Conservation (phyloP, 805 yeast species). For the Komagataella ulmi region DNA sequence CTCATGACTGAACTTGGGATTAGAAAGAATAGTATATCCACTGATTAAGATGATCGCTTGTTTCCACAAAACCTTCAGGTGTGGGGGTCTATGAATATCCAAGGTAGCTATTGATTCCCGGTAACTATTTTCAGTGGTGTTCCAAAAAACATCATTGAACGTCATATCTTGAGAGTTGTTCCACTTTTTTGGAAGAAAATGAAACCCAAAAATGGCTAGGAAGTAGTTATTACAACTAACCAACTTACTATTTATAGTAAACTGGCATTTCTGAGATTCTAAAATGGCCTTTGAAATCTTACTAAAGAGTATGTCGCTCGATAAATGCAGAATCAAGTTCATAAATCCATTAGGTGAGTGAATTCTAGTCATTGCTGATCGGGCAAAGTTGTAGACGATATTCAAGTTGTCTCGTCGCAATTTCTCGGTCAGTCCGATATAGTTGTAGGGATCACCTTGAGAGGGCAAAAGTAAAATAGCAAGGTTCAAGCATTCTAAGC, state of each 20-base stretch:
- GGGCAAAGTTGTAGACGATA: slow-evolving; percentile 37
- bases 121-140: slow-evolving; percentile 18
- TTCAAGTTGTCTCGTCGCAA: slow-evolving; percentile 30
- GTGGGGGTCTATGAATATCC: slow-evolving; percentile 19
- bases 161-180: slow-evolving; percentile 6
- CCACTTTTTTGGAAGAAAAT: slow-evolving; percentile 29
- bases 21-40: slow-evolving; percentile 20
- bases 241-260: slow-evolving; percentile 20
- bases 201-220: slow-evolving; percentile 18
- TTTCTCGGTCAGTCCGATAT: slow-evolving; percentile 42
- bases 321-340: slow-evolving; percentile 26
- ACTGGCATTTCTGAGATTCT: slow-evolving; percentile 12
- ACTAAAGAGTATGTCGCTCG: slow-evolving; percentile 6
- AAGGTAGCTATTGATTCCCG: slow-evolving; percentile 12
- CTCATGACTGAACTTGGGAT: slow-evolving; percentile 5
- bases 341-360: slow-evolving; percentile 31
- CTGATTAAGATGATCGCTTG: slow-evolving; percentile 23
- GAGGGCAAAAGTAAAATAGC: slow-evolving; percentile 52
- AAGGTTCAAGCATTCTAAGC: slow-evolving; percentile 31
- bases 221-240: slow-evolving; percentile 18
- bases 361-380: slow-evolving; percentile 42
- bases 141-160: slow-evolving; percentile 16
- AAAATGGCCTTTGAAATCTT: slow-evolving; percentile 1
- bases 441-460: slow-evolving; percentile 53
- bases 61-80: slow-evolving; percentile 20